Base-by-base conservation (phyloP, 306 rosid genomes). In the Lupinus albus region DNA sequence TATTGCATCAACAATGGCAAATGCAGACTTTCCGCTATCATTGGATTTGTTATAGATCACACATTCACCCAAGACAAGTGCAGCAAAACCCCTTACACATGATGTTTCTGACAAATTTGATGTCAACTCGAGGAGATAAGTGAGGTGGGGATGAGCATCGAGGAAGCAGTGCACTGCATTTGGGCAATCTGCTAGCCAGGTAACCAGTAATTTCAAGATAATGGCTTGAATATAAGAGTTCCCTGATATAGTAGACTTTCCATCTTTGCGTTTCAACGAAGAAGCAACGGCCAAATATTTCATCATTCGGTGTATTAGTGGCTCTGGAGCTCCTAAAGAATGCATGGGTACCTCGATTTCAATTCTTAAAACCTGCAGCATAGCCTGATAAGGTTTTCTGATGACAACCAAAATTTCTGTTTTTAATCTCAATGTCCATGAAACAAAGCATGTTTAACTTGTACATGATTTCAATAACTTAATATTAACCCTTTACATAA, bases 1-100 rank as follows among this genome's bases (percentile, higher is more conserved):
- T 67, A 90, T 78, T 48, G 78, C 21, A 79, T 93, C 99, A 80
- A 90, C 97, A 45, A 90, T 56, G n/a, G 83, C 62, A 73, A 81
- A 90, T 69, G 96, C 91, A 74, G 88, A 91, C 70, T 76, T 86
- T 72, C 88, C 92, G 16, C 60, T 77, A 49, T 88, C 96, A 44
- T 61, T 51, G 70, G 91, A 86, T 61, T 84, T 88, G 74, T 90
- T 93, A 80, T 80, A 93, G 80, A 90, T 85, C 35, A 90, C 90
- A 76, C 99, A 93, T 75, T 89, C 99, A 67, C 99, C 99, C 79
- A 93, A 80, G 73, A 93, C 71, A 76, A 86, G 83, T 35, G 94
- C 97, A 0, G 94, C 87, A 44, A 93, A 84, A 61, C 99, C 99
- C 84, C 84, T 82, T 67, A 77, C 55, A 60, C 81, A 84, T 72